Evolutionary conservation across 2,329 filamentous ascomycete genomes (phyloP).

Genomic region (Botrytis fabae): DNA sequence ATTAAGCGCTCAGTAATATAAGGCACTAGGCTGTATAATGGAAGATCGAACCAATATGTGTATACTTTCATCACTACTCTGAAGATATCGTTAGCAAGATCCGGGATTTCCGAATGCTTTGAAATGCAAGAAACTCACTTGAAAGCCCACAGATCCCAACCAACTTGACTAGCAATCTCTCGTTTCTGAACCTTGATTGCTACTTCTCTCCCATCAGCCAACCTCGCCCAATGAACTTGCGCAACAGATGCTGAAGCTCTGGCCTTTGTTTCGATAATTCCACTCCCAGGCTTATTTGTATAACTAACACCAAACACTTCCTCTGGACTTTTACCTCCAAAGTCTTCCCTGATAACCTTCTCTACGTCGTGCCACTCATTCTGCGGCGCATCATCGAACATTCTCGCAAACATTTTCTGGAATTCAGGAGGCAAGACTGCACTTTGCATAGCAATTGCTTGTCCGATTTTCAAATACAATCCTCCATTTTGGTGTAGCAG

Average conservation of each 20-base stretch:
- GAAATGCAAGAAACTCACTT: slow-evolving; percentile 53
- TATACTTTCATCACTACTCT: slow-evolving; percentile 81
- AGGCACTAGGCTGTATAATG: slow-evolving; percentile 84
- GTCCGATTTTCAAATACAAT: slow-evolving; percentile 94
- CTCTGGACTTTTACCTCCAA: slow-evolving; percentile 78
- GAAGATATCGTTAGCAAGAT: slow-evolving; percentile 21
- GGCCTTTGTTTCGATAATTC: slow-evolving; percentile 69
- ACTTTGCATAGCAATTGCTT: slow-evolving; percentile 98
- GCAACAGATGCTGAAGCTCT: slow-evolving; percentile 81
- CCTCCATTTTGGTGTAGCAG: slow-evolving; percentile 85
- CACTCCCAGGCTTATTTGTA: slow-evolving; percentile 59
- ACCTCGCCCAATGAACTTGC: slow-evolving; percentile 91
- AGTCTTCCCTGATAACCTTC: slow-evolving; percentile 82
- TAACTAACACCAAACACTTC: slow-evolving; percentile 94
- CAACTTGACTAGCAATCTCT: slow-evolving; percentile 87
- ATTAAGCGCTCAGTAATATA: slow-evolving; percentile 91
- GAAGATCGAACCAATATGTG: slow-evolving; percentile 87
- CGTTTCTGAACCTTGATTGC: slow-evolving; percentile 96
- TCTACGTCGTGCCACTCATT: slow-evolving; percentile 85
- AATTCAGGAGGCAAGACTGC: slow-evolving; percentile 92
- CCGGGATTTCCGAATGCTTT: not conserved
- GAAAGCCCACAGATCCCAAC: slow-evolving; percentile 95
- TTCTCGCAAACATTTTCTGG: slow-evolving; percentile 90
- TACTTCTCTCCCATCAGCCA: slow-evolving; percentile 85
- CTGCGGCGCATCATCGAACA: slow-evolving; percentile 98